These are phyloP conservation scores for Bisporella sp. DNA, from an alignment of 2,329 filamentous ascomycete species.

Conservation along the genomic window DNA sequence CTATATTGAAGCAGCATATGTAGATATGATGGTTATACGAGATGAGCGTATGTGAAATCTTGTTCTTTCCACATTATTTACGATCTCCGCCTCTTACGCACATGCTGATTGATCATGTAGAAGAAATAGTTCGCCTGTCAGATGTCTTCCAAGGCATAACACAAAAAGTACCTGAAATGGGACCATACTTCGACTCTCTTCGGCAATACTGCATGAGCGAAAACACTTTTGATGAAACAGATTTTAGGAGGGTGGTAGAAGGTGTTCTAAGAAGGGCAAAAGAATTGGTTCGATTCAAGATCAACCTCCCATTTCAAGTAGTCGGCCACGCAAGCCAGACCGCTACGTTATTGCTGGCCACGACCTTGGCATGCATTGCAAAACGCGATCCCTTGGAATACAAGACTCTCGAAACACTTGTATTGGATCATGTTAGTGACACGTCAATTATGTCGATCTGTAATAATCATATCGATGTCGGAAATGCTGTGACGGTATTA, in stretches of 20 bases:
- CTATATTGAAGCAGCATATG: slow-evolving; percentile 41
- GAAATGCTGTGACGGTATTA: slow-evolving; percentile 39
- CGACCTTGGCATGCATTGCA: slow-evolving; percentile 42
- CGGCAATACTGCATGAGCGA: slow-evolving; percentile 43
- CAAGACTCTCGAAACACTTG: slow-evolving; percentile 36
- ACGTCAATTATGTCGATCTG: slow-evolving; percentile 40
- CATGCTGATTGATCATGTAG: slow-evolving; percentile 25
- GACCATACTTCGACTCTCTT: slow-evolving; percentile 36
- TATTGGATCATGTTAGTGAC: slow-evolving; percentile 44
- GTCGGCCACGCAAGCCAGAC: slow-evolving; percentile 38
- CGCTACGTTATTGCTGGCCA: slow-evolving; percentile 45
- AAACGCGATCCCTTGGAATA: slow-evolving; percentile 32
- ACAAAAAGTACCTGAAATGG: slow-evolving; percentile 35
- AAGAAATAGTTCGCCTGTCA: slow-evolving; percentile 41
- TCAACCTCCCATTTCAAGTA: slow-evolving; percentile 46
- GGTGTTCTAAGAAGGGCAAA: slow-evolving; percentile 38
- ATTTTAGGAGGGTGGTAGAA: slow-evolving; percentile 36
- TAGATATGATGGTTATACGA: slow-evolving; percentile 46
- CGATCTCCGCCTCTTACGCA: neutral
- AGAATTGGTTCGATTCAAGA: slow-evolving; percentile 38
- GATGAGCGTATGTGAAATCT: slow-evolving; percentile 37
- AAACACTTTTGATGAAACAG: slow-evolving; percentile 40
- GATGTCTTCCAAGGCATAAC: slow-evolving; percentile 36
- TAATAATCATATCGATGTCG: slow-evolving; percentile 44
- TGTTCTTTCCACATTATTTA: neutral